Evolutionary conservation across 345 rosid species (phyloP), one percentile per base, ranked within the genome.

Genomic region (sweet orange (Citrus sinensis)): DNA sequence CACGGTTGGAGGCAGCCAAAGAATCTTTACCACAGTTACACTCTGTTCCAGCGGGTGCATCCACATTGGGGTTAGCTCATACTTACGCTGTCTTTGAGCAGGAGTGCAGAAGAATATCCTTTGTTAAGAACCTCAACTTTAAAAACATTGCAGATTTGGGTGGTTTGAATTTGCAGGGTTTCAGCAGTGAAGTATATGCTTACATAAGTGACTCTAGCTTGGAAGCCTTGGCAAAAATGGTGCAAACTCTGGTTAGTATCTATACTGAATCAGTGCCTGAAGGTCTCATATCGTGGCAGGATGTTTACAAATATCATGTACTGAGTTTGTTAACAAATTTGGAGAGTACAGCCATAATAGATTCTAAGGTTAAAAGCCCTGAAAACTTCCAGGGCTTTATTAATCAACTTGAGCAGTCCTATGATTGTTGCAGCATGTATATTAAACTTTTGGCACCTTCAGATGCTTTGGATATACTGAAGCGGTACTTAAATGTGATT

Each of bases 171-270:
- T 78, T 90, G 74, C 84, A 86, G 82, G 82, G 82, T 78, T 88
- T 94, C 87, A 82, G 77, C 32, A 81, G 75, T 25, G 99, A 96
- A 89, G 88, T 96, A 61, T 90, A 78, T 82, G 83, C 85, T 30
- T 89, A 89, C 61, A 80, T 88, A 69, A 81, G 88, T 73, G 94
- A 92, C 74, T 51, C 46, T 79, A 88, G 80, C 82, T 73, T 96
- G 86, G 95, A 94, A 82, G 92, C 93, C 82, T 88, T 96, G 88
- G 94, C 99, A 76, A 84, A 83, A 80, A 88, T 96, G 97, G 98
- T 94, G 30, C 83, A 85, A 83, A 83, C 77, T 29, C 78, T 92
- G 78, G 84, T 78, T 61, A 75, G 89, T 76, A 71, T 83, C 76
- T 86, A 78, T 82, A 46, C 78, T 42, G 87, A 83, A 74, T 76